Conservation (phyloP, 257 asterid species). For the Oldenlandia corymbosa region DNA sequence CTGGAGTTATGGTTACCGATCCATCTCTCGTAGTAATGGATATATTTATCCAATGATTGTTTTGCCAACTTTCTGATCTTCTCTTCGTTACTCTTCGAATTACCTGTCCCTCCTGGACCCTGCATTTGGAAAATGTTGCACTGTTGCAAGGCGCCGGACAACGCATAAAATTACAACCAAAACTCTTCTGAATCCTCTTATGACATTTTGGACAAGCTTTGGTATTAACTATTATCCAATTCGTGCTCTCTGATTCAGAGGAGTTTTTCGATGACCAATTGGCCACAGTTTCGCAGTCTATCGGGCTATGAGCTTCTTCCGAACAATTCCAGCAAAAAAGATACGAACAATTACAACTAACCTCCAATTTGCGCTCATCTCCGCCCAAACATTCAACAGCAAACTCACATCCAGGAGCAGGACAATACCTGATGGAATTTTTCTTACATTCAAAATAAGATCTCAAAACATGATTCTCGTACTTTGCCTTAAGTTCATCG, state of each 20-base stretch:
- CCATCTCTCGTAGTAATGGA: slow-evolving; percentile 20
- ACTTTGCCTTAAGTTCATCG: neutral
- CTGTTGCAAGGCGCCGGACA: neutral
- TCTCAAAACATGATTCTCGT: neutral
- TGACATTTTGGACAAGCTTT: slow-evolving; percentile 17
- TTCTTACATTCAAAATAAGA: slow-evolving; percentile 9
- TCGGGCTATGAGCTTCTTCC: slow-evolving; percentile 20
- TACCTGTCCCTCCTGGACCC: neutral
- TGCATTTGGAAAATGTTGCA: slow-evolving; percentile 12
- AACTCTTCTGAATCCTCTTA: slow-evolving; percentile 7
- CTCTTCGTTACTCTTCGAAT: neutral
- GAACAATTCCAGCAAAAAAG: slow-evolving; percentile 71
- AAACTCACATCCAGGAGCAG: slow-evolving; percentile 80
- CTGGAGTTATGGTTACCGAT: neutral
- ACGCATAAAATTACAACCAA: slow-evolving; percentile 21
- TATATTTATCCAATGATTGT: neutral
- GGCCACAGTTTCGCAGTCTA: slow-evolving; percentile 8
- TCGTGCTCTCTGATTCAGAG: slow-evolving; percentile 7
- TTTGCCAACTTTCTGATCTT: neutral
- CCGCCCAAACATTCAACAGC: slow-evolving; percentile 69
- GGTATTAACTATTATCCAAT: slow-evolving; percentile 10
- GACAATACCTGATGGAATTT: slow-evolving; percentile 78
- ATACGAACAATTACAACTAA: slow-evolving; percentile 17
- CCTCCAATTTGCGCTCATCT: slow-evolving; percentile 14
- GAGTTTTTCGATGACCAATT: slow-evolving; percentile 1